phyloP scores from a whole-genome alignment of 192 early-diverging fungal species.

The Funneliformis geosporum region DNA sequence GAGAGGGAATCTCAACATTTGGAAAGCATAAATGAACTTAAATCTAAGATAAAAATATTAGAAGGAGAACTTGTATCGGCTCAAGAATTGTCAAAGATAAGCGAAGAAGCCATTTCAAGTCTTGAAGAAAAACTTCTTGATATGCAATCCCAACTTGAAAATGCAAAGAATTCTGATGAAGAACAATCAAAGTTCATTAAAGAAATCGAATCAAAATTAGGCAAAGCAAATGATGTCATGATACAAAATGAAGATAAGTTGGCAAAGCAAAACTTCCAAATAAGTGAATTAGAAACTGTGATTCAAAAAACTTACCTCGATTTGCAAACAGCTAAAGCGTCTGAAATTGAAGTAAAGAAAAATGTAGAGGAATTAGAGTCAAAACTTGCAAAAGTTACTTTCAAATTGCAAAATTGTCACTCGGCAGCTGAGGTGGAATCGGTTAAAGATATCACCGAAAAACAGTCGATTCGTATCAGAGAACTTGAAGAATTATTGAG shows the following conservation, averaged over 20 bases:
- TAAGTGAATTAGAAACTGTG: conserved; percentile 2
- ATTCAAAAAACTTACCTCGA: not conserved
- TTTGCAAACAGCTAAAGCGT: not conserved
- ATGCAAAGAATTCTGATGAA: not conserved
- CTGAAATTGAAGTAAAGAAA: not conserved
- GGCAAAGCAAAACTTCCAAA: not conserved
- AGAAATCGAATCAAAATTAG: conserved; percentile 2
- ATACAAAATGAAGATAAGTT: conserved; percentile 11
- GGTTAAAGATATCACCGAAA: not conserved
- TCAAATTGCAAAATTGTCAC: not conserved
- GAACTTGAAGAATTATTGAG: not conserved
- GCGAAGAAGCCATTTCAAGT: not conserved
- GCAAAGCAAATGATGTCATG: not conserved
- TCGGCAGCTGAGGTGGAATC: not conserved
- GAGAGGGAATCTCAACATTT: not conserved
- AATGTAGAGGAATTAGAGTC: conserved; percentile 3
- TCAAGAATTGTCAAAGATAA: not conserved
- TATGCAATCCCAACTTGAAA: not conserved
- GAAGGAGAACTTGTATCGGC: not conserved
- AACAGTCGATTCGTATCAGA: not conserved
- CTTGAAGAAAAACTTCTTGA: not conserved
- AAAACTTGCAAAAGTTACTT: not conserved
- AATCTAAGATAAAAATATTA: not conserved
- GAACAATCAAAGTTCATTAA: not conserved
- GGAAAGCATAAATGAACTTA: not conserved